A percentile compares a stretch with the other conserved stretches of the same genome.
These are phyloP conservation scores for Elsinoe perseae DNA, from an alignment of 2,329 filamentous ascomycete species.

Conservation along the genomic window DNA sequence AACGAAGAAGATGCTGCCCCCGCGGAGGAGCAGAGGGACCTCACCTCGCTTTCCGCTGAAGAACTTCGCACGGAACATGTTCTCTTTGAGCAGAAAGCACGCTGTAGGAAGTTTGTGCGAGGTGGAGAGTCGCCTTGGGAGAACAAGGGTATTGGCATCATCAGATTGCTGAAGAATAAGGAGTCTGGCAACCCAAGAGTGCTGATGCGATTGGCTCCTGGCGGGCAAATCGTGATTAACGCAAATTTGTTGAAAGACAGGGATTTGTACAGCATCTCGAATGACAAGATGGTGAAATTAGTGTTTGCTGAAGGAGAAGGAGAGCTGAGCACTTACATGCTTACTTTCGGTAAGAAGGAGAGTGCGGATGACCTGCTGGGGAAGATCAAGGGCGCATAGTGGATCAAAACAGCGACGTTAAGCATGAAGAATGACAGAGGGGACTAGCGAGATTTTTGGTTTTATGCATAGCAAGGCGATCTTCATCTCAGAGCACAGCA, in stretches of 20 bases:
- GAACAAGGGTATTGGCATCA: slow-evolving; percentile 61
- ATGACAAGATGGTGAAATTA: slow-evolving; percentile 42
- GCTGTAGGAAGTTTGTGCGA: slow-evolving; percentile 55
- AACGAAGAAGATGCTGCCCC: slow-evolving; percentile 26
- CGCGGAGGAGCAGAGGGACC: slow-evolving; percentile 49
- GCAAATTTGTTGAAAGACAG: slow-evolving; percentile 56
- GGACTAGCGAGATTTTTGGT: neutral
- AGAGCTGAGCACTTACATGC: slow-evolving; percentile 59
- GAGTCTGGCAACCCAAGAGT: slow-evolving; percentile 59
- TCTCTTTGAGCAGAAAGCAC: slow-evolving; percentile 59
- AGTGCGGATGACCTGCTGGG: slow-evolving; percentile 44
- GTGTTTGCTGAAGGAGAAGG: slow-evolving; percentile 48
- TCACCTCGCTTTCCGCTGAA: slow-evolving; percentile 61
- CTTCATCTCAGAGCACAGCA: neutral
- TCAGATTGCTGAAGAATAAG: slow-evolving; percentile 68
- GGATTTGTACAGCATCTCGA: slow-evolving; percentile 31
- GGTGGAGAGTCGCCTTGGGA: slow-evolving; percentile 54
- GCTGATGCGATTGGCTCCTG: slow-evolving; percentile 65
- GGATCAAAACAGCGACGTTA: neutral
- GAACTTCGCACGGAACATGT: slow-evolving; percentile 55
- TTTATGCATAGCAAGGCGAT: slow-evolving; percentile 11
- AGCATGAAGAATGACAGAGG: neutral
- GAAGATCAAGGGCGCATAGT: slow-evolving; percentile 38
- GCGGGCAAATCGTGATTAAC: slow-evolving; percentile 68
- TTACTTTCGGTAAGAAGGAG: slow-evolving; percentile 57